Conservation (phyloP, 1,139 yeast genomes). For the Yamadazyma sp. region DNA sequence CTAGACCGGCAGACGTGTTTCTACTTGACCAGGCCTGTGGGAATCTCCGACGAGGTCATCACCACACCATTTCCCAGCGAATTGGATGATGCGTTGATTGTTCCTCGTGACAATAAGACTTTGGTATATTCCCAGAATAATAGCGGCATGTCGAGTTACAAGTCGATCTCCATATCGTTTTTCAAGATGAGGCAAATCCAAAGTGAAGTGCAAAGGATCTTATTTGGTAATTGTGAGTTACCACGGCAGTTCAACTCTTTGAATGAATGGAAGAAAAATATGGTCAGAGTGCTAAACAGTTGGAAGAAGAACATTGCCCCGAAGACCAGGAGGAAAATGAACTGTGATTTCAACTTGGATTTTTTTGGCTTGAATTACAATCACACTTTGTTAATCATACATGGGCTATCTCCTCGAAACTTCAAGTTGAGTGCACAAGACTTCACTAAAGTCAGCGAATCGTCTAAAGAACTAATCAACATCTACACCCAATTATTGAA, state of each 20-base stretch:
- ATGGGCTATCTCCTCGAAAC: constrained; percentile 76
- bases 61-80: constrained; percentile 68
- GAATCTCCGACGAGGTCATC: constrained; percentile 70
- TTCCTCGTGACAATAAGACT: constrained; percentile 24
- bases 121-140: constrained; percentile 23
- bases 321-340: constrained; percentile 56
- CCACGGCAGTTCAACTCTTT: constrained; percentile 62
- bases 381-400: constrained; percentile 69
- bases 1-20: constrained; percentile 78
- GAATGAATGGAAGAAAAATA: constrained; percentile 58
- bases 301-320: constrained; percentile 70
- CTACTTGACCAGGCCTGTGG: constrained; percentile 71
- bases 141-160: constrained; percentile 57
- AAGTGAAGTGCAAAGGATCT: constrained; percentile 69
- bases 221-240: constrained; percentile 68
- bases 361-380: constrained; percentile 75
- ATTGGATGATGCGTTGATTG: constrained; percentile 67
- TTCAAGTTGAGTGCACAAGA: constrained; percentile 55
- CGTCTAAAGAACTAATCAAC: constrained; percentile 65
- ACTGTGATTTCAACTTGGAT: constrained; percentile 69
- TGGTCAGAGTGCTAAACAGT: constrained; percentile 48
- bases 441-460: constrained; percentile 55
- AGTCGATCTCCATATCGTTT: constrained; percentile 63
- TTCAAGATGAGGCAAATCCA: constrained; percentile 71
- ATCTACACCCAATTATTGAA: constrained; percentile 59